phyloP scores from a whole-genome alignment of 1,284 basidiomycete species.

The Phellopilus nigrolimitatus region DNA sequence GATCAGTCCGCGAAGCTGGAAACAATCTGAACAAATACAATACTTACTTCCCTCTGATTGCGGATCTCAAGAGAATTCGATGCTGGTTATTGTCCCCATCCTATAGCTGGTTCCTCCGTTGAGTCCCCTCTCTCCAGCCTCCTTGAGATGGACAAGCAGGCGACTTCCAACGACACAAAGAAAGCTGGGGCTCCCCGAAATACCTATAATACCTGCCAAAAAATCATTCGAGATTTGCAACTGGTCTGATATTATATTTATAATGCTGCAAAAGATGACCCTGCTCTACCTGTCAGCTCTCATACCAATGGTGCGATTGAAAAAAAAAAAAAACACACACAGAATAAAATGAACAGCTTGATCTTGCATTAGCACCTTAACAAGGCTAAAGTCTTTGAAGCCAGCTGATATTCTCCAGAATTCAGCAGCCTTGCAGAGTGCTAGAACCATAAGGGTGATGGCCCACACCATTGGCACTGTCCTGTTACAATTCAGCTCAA shows the following conservation, averaged over 20 bases:
- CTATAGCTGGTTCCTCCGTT: slow-evolving; percentile 13
- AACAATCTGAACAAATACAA: too few relatives aligned
- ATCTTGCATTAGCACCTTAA: slow-evolving; percentile 6
- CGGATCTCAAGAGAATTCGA: too few relatives aligned
- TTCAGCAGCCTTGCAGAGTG: slow-evolving; percentile 5
- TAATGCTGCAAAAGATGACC: neutral
- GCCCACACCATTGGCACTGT: slow-evolving; percentile 1
- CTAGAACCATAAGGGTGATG: neutral
- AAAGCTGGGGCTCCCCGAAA: slow-evolving; percentile 5
- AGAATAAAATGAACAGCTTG: slow-evolving; percentile 8
- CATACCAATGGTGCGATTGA: neutral
- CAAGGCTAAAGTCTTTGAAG: neutral
- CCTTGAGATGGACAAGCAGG: slow-evolving; percentile 8
- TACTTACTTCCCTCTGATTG: too few relatives aligned
- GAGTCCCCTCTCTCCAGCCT: slow-evolving; percentile 6
- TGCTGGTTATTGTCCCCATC: neutral
- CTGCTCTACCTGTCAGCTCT: neutral
- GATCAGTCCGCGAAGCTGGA: too few relatives aligned
- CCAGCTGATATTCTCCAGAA: slow-evolving; percentile 4
- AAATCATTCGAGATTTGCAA: neutral
- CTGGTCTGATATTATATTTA: neutral
- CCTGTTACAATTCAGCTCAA: neutral
- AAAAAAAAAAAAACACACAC: neutral
- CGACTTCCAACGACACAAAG: slow-evolving; percentile 7
- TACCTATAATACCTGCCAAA: neutral